Evolutionary conservation across 768 basidiomycete species (phyloP), one percentile per base, ranked within the genome.

Genomic region (Neoboletus magnificus): DNA sequence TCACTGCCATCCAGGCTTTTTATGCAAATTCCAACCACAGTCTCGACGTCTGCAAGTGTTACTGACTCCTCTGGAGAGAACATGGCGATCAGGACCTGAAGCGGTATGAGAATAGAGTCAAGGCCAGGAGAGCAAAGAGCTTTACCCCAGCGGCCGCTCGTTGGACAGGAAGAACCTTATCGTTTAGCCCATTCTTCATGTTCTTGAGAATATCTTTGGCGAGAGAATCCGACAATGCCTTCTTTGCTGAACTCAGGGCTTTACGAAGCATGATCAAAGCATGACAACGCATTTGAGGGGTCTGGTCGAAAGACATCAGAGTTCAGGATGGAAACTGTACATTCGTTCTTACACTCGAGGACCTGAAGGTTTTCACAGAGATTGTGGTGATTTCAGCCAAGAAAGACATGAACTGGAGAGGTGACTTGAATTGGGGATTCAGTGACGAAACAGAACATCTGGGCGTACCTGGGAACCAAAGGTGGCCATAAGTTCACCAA

Each of bases 371-470:
- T 68, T 85, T 92, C 41, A 91, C 70, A 0, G 86, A 77, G 0
- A 84, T 76, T 2, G 78, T 74, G 20, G 83, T 74, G 33, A 95
- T 89, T 67, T 98, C 96, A 29, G 86, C 81, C 84, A 95, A 88
- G 62, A 94, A 89, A 0, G 94, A 97, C 94, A 98, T 96, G 68
- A 94, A 85, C 92, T 98, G 59, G 2, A 47, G 32, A 29, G 18
- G 36, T 35, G 12, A 40, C n/a, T 56, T 22, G 41, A 50, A 44
- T 18, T 29, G 18, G 44, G 39, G 29, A 6, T 8, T 51, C 39
- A 44, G n/a, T 29, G 25, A 27, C 13, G 10, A 23, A 41, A 43
- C n/a, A 42, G 32, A 35, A 5, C 18, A 16, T 39, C 35, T n/a
- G 18, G 15, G 65, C 86, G 52, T 67, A 90, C 93, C 76, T 97